phyloP scores from a whole-genome alignment of 177 flowering plant genomes.

The Vitis hybrid region DNA sequence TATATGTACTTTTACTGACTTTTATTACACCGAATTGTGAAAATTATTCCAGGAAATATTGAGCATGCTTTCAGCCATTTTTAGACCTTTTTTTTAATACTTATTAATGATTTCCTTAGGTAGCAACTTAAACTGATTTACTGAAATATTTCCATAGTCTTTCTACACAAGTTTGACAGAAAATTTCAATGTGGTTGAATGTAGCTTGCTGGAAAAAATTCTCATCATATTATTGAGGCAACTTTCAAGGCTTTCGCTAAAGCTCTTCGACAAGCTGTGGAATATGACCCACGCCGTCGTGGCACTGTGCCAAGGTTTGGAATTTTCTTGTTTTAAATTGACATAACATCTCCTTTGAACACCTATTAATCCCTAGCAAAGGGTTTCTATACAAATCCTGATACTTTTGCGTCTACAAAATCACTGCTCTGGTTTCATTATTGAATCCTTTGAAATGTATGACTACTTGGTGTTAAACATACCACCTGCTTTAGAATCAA shows the following conservation, averaged over 20 bases:
- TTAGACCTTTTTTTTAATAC: background rate
- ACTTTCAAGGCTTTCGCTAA: constrained; percentile 99
- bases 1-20: background rate
- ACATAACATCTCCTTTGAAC: background rate
- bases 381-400: background rate
- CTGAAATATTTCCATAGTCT: background rate
- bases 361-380: background rate
- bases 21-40: background rate
- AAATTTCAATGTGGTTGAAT: background rate
- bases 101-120: no score
- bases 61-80: background rate
- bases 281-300: constrained; percentile 73
- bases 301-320: constrained; percentile 89
- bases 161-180: background rate
- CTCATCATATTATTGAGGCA: constrained; percentile 98
- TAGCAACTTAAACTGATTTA: background rate
- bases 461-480: background rate
- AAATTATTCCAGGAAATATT: background rate
- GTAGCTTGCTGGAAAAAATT: constrained; percentile 96
- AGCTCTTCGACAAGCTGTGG: constrained; percentile 96
- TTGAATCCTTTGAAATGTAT: background rate
- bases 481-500: background rate
- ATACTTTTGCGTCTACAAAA: background rate
- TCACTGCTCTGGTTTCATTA: background rate
- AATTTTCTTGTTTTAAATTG: background rate